Conservation (phyloP, 2,329 filamentous ascomycete species). For the Diaporthe sp. region DNA sequence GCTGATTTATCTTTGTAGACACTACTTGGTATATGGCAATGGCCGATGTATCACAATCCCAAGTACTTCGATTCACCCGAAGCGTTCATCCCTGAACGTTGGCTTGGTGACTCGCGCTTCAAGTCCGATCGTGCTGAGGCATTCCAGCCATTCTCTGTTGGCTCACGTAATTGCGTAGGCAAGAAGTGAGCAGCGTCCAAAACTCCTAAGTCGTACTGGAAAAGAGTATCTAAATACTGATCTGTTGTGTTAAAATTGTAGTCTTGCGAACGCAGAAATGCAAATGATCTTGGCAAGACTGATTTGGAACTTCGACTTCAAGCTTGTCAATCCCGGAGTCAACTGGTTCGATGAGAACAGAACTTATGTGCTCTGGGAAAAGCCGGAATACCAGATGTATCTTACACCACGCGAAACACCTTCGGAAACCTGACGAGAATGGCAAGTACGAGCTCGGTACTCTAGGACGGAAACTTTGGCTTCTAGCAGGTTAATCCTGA, state of each 20-base stretch:
- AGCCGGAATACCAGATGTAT: neutral
- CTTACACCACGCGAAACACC: neutral
- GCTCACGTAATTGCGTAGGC: neutral
- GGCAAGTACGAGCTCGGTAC: neutral
- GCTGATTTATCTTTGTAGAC: neutral
- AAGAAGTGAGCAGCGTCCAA: neutral
- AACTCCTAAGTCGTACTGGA: neutral
- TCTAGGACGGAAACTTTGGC: no score
- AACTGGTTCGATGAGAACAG: neutral
- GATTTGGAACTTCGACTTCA: slow-evolving; percentile 17
- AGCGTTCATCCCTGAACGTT: neutral
- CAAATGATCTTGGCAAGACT: neutral
- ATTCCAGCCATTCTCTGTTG: neutral
- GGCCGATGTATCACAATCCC: neutral
- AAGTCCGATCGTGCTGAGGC: neutral
- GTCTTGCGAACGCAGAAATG: neutral
- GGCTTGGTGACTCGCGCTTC: neutral
- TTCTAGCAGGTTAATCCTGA: neutral
- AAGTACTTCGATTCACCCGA: neutral
- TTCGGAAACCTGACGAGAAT: neutral
- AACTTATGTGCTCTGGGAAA: neutral
- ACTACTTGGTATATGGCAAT: neutral
- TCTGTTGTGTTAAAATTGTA: neutral
- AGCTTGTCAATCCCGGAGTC: neutral
- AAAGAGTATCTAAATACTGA: neutral